Percentiles rank a stretch among this genome's conserved stretches.
Conservation (phyloP, 345 rosid species). For the Cardiospermum halicacabum region DNA sequence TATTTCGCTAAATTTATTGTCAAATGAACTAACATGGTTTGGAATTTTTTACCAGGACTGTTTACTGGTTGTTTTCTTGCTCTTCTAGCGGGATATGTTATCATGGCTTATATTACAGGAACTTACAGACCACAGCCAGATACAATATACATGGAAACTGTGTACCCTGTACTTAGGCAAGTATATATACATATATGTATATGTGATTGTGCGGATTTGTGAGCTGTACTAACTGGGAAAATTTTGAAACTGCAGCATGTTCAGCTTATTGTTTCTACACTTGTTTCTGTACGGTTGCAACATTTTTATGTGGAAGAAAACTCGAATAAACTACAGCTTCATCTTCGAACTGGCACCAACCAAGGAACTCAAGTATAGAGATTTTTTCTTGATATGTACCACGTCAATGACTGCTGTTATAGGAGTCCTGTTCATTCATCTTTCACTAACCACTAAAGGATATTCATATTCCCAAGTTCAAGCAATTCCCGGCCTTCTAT, state of each 20-base stretch:
- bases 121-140: conserved; percentile 63
- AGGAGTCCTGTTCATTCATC: conserved; percentile 82
- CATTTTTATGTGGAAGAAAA: conserved; percentile 85
- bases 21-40: no score
- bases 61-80: conserved; percentile 91
- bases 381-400: conserved; percentile 79
- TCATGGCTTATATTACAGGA: conserved; percentile 86
- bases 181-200: conserved; percentile 17
- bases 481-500: conserved; percentile 80
- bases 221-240: conserved; percentile 12
- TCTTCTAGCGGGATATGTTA: conserved; percentile 77
- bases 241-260: conserved; percentile 70
- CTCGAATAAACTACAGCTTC: conserved; percentile 89
- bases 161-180: conserved; percentile 92
- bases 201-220: neutral
- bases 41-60: conserved; percentile 89
- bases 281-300: conserved; percentile 91
- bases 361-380: conserved; percentile 90
- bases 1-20: conserved; percentile 2
- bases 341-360: conserved; percentile 77
- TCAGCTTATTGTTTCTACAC: conserved; percentile 81
- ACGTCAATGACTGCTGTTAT: conserved; percentile 66
- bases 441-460: conserved; percentile 68
- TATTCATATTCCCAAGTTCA: conserved; percentile 68
- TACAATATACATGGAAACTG: conserved; percentile 91